Evolutionary conservation across 495 filamentous ascomycete genomes (phyloP).

Genomic region (Aspergillus diversus): DNA sequence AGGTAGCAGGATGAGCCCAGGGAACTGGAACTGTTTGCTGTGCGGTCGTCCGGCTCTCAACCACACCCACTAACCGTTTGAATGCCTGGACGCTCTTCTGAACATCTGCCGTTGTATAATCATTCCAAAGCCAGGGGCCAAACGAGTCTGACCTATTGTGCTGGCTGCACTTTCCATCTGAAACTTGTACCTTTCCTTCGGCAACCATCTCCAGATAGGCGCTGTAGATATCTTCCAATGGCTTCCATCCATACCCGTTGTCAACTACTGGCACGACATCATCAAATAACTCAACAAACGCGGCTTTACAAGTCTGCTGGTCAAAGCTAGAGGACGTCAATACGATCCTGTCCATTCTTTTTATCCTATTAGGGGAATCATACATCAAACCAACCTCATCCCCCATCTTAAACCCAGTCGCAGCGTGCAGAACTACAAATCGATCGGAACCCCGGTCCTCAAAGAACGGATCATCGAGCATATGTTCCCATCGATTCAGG

Average conservation of each 20-base stretch:
- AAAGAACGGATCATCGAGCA: not conserved
- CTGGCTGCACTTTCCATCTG: slow-evolving; percentile 1
- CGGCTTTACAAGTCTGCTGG: slow-evolving; percentile 4
- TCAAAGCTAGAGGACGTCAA: not conserved
- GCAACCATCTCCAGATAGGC: slow-evolving; percentile 10
- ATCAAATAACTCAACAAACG: not conserved
- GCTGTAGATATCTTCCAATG: slow-evolving; percentile 6
- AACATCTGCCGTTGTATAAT: slow-evolving; percentile 1
- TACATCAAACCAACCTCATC: slow-evolving; percentile 8
- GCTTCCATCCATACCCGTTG: slow-evolving; percentile 1
- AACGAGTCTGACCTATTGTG: not conserved
- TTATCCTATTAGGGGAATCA: no score
- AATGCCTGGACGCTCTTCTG: slow-evolving; percentile 3
- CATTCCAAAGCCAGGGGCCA: slow-evolving; percentile 7
- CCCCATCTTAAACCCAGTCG: slow-evolving; percentile 1
- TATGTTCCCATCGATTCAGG: not conserved
- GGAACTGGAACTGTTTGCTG: not conserved
- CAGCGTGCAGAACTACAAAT: slow-evolving; percentile 1
- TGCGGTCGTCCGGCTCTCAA: not conserved
- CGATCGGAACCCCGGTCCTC: not conserved
- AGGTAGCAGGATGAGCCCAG: not conserved
- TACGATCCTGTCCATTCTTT: not conserved
- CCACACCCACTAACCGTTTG: not conserved
- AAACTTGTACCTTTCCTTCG: slow-evolving; percentile 7
- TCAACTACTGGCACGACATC: not conserved